A percentile compares a stretch with the other conserved stretches of the same genome.
Evolutionary conservation across 1,284 basidiomycete genomes (phyloP).

Genomic region (Tilletiaria anomala): DNA sequence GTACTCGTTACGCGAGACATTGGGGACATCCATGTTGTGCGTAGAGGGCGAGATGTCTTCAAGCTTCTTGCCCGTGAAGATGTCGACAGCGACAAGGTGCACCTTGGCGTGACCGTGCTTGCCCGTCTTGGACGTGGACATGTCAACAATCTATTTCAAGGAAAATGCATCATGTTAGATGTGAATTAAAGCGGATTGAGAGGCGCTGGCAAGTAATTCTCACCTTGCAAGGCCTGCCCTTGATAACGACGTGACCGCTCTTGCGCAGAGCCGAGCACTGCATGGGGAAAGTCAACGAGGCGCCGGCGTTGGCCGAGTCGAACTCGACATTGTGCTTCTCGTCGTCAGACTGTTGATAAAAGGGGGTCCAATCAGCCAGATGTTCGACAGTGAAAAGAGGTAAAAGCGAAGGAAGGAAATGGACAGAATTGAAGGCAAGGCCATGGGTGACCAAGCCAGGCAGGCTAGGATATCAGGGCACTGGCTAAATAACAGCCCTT

Average conservation of each 20-base stretch:
- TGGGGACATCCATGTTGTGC: constrained; percentile 98
- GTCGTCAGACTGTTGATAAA: constrained; percentile 49
- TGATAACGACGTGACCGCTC: constrained; percentile 92
- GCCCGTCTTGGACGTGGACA: constrained; percentile 99
- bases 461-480: too few species aligned
- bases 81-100: constrained; percentile 90
- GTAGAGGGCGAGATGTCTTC: constrained; percentile 98
- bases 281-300: constrained; percentile 48
- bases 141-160: constrained; percentile 44
- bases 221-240: constrained; percentile 95
- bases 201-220: constrained; percentile 6
- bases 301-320: constrained; percentile 49
- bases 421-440: not conserved
- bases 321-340: constrained; percentile 80
- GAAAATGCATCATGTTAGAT: too few species aligned
- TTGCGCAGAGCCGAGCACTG: constrained; percentile 92
- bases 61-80: constrained; percentile 26
- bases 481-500: too few species aligned
- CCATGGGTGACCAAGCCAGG: too few species aligned
- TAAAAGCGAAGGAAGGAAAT: not conserved
- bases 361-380: too few species aligned
- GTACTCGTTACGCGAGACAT: constrained; percentile 81
- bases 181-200: too few species aligned
- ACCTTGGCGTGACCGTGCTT: constrained; percentile 98
- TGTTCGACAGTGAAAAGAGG: not conserved